Evolutionary conservation across 1,139 yeast species (phyloP).

Genomic region (Suhomyces ambrosiae): DNA sequence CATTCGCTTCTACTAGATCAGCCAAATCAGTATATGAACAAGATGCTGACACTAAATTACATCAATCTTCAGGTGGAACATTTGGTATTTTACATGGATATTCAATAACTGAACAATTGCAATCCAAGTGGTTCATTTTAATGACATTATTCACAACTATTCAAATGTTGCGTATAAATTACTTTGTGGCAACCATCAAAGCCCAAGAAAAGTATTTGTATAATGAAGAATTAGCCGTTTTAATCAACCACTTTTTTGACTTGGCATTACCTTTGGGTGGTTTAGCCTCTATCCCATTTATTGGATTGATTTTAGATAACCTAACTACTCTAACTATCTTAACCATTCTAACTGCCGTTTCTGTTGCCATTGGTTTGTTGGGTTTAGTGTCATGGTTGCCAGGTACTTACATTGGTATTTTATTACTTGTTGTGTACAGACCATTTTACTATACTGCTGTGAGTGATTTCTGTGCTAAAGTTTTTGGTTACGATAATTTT

Average conservation of each 20-base stretch:
- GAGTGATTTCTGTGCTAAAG: constrained; percentile 88
- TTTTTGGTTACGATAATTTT: constrained; percentile 89
- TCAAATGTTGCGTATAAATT: constrained; percentile 88
- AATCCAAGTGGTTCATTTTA: constrained; percentile 74
- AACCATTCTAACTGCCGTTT: constrained; percentile 51
- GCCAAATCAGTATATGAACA: constrained; percentile 64
- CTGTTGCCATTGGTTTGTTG: constrained; percentile 64
- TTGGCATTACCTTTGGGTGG: constrained; percentile 89
- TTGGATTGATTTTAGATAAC: constrained; percentile 80
- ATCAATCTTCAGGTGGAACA: constrained; percentile 66
- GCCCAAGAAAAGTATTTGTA: constrained; percentile 76
- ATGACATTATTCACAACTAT: constrained; percentile 79
- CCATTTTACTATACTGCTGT: constrained; percentile 93
- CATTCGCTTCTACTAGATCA: constrained; percentile 37
- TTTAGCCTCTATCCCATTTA: constrained; percentile 77
- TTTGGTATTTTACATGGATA: constrained; percentile 83
- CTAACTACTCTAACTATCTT: constrained; percentile 64
- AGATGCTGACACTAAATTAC: constrained; percentile 58
- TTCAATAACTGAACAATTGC: constrained; percentile 62
- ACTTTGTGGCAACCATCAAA: constrained; percentile 84
- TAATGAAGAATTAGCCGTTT: constrained; percentile 53
- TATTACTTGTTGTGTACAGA: constrained; percentile 76
- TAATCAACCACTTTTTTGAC: constrained; percentile 75
- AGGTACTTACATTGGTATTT: constrained; percentile 61
- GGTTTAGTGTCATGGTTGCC: constrained; percentile 62